Evolutionary conservation across 495 filamentous ascomycete genomes (phyloP).

Genomic region (Hyphodiscus hymeniophilus): DNA sequence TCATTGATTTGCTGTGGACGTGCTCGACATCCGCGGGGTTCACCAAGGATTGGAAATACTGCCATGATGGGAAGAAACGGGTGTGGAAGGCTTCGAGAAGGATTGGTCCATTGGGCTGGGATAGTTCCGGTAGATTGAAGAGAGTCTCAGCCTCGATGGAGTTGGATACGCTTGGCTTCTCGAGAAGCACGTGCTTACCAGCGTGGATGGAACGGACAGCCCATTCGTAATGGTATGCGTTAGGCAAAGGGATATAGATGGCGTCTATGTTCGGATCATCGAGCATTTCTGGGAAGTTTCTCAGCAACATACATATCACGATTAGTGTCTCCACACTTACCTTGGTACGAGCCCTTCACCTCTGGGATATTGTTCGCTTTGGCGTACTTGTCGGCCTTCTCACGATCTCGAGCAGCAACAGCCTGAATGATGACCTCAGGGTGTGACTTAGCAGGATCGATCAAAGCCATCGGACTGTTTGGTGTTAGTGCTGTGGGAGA

Average conservation of each 20-base stretch:
- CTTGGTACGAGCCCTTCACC: slow-evolving; percentile 41
- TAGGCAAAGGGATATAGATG: slow-evolving; percentile 45
- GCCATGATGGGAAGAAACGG: slow-evolving; percentile 48
- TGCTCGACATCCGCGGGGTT: slow-evolving; percentile 30
- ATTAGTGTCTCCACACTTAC: slow-evolving; percentile 19
- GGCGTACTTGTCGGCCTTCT: slow-evolving; percentile 46
- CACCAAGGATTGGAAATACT: slow-evolving; percentile 36
- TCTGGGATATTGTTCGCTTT: slow-evolving; percentile 47
- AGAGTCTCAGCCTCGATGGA: background rate
- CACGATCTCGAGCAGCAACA: slow-evolving; percentile 47
- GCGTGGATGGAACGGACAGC: slow-evolving; percentile 37
- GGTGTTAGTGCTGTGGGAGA: background rate
- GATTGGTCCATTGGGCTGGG: slow-evolving; percentile 23
- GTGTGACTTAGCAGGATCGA: slow-evolving; percentile 49
- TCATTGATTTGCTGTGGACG: slow-evolving; percentile 23
- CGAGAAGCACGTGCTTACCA: slow-evolving; percentile 52
- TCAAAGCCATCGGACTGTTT: slow-evolving; percentile 42
- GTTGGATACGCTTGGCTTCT: slow-evolving; percentile 48
- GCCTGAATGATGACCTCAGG: slow-evolving; percentile 49
- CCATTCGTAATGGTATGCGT: slow-evolving; percentile 48
- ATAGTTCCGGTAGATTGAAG: background rate
- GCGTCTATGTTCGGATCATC: slow-evolving; percentile 41
- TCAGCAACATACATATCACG: slow-evolving; percentile 55
- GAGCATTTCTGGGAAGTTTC: slow-evolving; percentile 43
- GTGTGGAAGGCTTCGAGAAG: slow-evolving; percentile 54